Conservation (phyloP, 2,329 filamentous ascomycete genomes). For the Aaosphaeria pasadenensis region DNA sequence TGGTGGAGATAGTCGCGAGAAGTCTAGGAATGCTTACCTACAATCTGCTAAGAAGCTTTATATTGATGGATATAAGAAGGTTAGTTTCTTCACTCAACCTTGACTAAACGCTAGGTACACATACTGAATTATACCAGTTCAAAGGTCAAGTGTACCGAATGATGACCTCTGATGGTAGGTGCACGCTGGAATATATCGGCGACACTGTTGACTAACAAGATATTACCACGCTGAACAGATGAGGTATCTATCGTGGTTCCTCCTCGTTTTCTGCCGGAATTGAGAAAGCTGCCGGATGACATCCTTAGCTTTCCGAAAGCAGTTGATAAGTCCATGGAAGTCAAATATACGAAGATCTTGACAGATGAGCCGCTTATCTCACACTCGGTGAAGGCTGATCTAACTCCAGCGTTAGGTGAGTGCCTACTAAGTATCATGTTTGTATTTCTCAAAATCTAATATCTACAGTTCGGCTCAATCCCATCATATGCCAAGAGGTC, state of each 20-base stretch:
- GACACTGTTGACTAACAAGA: neutral
- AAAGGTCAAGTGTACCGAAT: conserved; percentile 25
- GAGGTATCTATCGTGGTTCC: conserved; percentile 22
- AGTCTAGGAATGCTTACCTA: conserved; percentile 19
- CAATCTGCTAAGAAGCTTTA: conserved; percentile 13
- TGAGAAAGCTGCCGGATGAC: conserved; percentile 30
- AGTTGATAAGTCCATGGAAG: conserved; percentile 25
- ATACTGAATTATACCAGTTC: conserved; percentile 14
- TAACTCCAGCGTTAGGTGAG: conserved; percentile 34
- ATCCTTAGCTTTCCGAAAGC: conserved; percentile 30
- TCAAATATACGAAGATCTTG: conserved; percentile 27
- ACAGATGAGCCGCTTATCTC: conserved; percentile 12
- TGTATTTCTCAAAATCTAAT: neutral
- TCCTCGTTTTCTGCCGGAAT: conserved; percentile 26
- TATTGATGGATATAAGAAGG: neutral
- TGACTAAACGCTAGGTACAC: too few relatives aligned
- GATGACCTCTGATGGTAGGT: conserved; percentile 13
- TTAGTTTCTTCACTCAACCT: neutral
- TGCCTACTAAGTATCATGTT: neutral
- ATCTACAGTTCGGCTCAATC: conserved; percentile 23
- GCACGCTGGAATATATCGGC: neutral
- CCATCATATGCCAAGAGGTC: conserved; percentile 26
- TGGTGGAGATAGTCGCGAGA: conserved; percentile 9
- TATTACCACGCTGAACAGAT: neutral
- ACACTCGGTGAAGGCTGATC: conserved; percentile 28